Evolutionary conservation across 1,139 yeast genomes (phyloP).

Genomic region (Kodamaea derodonti): DNA sequence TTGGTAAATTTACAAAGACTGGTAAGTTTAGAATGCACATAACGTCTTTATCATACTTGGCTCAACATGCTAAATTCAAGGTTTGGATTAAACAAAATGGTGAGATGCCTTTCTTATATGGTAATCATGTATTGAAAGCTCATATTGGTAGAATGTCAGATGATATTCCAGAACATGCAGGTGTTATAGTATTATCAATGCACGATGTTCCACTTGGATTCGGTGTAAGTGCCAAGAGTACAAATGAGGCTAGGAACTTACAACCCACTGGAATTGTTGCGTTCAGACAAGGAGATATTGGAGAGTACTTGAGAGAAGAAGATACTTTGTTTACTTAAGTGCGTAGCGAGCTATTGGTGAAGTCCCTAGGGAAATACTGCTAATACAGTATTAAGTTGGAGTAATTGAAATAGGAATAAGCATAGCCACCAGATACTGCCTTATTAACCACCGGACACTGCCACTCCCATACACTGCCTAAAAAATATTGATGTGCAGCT

Average conservation of each 20-base stretch:
- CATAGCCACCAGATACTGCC: too few relatives aligned
- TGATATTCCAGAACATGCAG: constrained; percentile 97
- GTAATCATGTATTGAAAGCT: constrained; percentile 94
- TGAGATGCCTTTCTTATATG: constrained; percentile 97
- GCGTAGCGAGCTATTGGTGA: background rate
- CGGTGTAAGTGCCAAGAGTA: constrained; percentile 91
- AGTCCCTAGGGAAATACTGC: too few relatives aligned
- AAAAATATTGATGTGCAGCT: too few relatives aligned
- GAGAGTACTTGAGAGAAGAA: constrained; percentile 97
- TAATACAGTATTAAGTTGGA: too few relatives aligned
- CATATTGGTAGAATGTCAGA: constrained; percentile 96
- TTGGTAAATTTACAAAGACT: constrained; percentile 96
- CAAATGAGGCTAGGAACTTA: constrained; percentile 80
- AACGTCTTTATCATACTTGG: constrained; percentile 78
- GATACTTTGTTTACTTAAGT: constrained; percentile 87
- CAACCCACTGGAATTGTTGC: constrained; percentile 95
- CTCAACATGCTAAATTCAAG: constrained; percentile 88
- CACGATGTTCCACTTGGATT: constrained; percentile 91
- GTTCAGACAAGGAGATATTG: constrained; percentile 96
- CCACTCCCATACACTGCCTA: too few relatives aligned
- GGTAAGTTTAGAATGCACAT: constrained; percentile 94
- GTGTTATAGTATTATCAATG: constrained; percentile 89
- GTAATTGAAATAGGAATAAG: too few relatives aligned
- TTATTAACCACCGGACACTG: too few relatives aligned
- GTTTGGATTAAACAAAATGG: constrained; percentile 96